Evolutionary conservation across 495 filamentous ascomycete species (phyloP).

Genomic region (Penicillium ochrochloron): DNA sequence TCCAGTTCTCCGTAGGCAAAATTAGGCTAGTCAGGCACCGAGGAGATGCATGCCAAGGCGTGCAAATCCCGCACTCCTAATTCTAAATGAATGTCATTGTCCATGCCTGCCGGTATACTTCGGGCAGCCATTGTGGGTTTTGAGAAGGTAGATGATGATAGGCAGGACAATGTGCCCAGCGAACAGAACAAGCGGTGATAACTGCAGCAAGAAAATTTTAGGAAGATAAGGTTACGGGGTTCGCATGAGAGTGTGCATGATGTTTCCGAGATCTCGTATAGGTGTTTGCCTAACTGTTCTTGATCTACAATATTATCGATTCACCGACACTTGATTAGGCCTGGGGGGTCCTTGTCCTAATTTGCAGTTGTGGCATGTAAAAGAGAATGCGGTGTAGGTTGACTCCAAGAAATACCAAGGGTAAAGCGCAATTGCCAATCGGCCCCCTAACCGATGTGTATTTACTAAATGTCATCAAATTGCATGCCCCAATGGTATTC

Average conservation of each 20-base stretch:
- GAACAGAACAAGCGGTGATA: not conserved
- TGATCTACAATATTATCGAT: not conserved
- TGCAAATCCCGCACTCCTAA: not conserved
- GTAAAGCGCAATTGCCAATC: not conserved
- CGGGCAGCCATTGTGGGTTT: not conserved
- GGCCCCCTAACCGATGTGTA: not conserved
- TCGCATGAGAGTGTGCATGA: not conserved
- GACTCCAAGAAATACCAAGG: not conserved
- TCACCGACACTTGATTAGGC: slow-evolving; percentile 2
- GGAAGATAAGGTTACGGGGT: not conserved
- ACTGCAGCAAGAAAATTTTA: not conserved
- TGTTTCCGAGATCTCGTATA: not conserved
- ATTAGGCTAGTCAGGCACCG: not conserved
- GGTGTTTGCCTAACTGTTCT: not conserved
- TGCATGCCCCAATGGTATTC: not conserved
- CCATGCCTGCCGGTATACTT: not conserved
- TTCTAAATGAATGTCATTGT: too few species aligned
- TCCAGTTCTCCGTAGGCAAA: not conserved
- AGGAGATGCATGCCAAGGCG: not conserved
- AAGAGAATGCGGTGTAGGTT: not conserved
- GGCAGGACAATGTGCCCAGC: not conserved
- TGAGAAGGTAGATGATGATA: not conserved
- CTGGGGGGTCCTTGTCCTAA: not conserved
- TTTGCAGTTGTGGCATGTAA: not conserved
- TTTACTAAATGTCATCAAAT: not conserved